Base-by-base conservation (phyloP, 345 rosid genomes). In the Clausena lansium region DNA sequence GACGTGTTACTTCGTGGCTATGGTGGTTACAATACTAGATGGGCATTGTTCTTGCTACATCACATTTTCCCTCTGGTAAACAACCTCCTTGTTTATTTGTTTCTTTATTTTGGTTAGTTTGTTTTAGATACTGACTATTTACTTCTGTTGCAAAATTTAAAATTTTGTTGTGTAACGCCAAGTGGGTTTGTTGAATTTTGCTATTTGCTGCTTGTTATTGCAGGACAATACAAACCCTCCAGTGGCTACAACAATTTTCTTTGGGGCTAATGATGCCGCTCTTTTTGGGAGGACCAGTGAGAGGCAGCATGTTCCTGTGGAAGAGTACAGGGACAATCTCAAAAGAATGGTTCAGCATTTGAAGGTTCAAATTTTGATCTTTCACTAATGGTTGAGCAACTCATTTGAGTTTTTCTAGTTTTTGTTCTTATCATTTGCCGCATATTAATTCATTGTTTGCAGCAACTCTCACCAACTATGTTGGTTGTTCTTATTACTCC, bases 201-300 rank as follows among this genome's bases (percentile, higher is more conserved):
- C 50, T 45, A 25, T 13, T 35, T 54, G 39, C 68, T 36, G 47
- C 72, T 64, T 22, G 68, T 19, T 33, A 39, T 75, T 84, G 36
- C 36, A 95, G 98, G 92, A 81, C 25, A 76, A 87, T 54, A 28
- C 73, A 17, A 82, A 88, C 70, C 83, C 89, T 76, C 99, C 94
- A 19, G 84, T 83, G 74, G 99, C 98, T 61, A 75, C 92, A 61
- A 87, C 99, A 7, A 81, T 95, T 20, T 95, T 95, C 85, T 90
- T 95, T 57, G 99, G 98, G 70, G 99, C 98, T 52, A 95, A 95
- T 83, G 99, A 95, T 85, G 98, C 99, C 33, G 97, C 95, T 79
- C 87, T 95, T 60, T 74, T 79, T 17, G 99, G 97, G 78, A 88
- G 95, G 82, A 86, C 70, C 11, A 74, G 89, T 38, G 97, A 93